Evolutionary conservation across 1,139 yeast genomes (phyloP), one percentile per base, ranked within the genome.

Genomic region (Yamadazyma siamensis): DNA sequence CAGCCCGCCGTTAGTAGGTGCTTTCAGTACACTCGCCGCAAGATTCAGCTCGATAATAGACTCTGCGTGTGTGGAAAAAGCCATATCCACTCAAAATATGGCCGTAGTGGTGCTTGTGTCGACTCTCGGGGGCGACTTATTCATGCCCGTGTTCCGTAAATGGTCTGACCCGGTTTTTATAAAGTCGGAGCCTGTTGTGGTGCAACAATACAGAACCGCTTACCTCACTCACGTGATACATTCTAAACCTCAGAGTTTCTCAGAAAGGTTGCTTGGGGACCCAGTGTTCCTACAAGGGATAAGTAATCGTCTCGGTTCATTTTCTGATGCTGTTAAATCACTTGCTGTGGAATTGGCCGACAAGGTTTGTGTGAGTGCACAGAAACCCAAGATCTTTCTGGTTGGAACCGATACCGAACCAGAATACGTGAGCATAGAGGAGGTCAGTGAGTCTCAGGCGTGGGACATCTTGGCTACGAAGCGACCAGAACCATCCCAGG

Each of bases 261-360:
- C 56, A 0, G 34, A 41, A 7, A 35, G 24, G 2, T 35, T 69
- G 13, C 40, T 61, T 26, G 45, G 44, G 9, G 51, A 59, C 16
- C 35, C 54, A 3, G 41, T 35, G 0, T 75, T 69, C 37, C 47
- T 74, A 11, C 52, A 59, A 14, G 66, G 71, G 0, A 53, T 75
- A 11, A 63, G 78, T 1, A 62, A 57, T 32, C 51, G 75, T 17
- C 56, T 75, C n/a, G 56, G 54, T 28, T 65, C 79, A 0, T 54
- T 56, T 29, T 67, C 77, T 0, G 53, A 58, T 21, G 48, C 52
- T 20, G 64, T 70, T 3, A 61, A 75, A 29, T 39, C 56, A 2
- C 52, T 72, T 29, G 80, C 74, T 0, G 62, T 71, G 11, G 44
- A 66, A 2, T 45, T 75, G 23, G 77, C 78, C 0, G 74, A 75